Evolutionary conservation across 108 stramenopile species (phyloP).

Genomic region (Cyclostephanos tholiformis): DNA sequence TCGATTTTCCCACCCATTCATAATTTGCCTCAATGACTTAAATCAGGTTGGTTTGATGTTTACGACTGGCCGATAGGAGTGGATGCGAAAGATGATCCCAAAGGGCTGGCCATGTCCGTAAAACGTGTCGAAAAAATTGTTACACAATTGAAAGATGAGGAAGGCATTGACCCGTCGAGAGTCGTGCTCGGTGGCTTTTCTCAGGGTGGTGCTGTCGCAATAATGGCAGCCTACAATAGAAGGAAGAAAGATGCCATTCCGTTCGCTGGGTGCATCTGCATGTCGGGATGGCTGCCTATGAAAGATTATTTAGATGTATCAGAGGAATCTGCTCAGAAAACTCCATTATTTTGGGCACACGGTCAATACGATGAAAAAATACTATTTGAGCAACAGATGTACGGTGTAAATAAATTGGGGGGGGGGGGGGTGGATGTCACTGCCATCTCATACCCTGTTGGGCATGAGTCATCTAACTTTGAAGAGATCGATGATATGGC

Average conservation of each 20-base stretch:
- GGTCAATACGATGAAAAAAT: constrained; percentile 53
- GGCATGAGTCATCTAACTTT: constrained; percentile 48
- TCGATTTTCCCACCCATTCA: background rate
- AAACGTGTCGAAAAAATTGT: constrained; percentile 41
- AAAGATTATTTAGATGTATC: constrained; percentile 44
- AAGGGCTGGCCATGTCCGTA: constrained; percentile 42
- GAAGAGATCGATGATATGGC: constrained; percentile 52
- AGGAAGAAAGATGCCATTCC: constrained; percentile 38
- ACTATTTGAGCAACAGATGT: constrained; percentile 51
- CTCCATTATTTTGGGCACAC: constrained; percentile 55
- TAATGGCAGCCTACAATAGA: constrained; percentile 47
- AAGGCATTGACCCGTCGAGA: constrained; percentile 37
- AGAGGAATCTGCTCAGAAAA: constrained; percentile 28
- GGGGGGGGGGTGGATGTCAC: constrained; percentile 45
- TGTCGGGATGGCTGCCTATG: constrained; percentile 53
- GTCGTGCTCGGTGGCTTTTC: constrained; percentile 53
- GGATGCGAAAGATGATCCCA: constrained; percentile 45
- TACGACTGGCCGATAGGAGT: constrained; percentile 56
- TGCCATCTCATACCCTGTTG: constrained; percentile 37
- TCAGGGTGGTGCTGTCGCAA: constrained; percentile 54
- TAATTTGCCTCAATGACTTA: too few relatives aligned
- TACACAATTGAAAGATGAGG: constrained; percentile 45
- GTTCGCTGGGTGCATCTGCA: constrained; percentile 45
- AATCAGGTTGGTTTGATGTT: constrained; percentile 48
- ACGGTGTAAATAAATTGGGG: constrained; percentile 45